Conservation (phyloP, 164 flowering plant species). For the Chimonanthus salicifolius region DNA sequence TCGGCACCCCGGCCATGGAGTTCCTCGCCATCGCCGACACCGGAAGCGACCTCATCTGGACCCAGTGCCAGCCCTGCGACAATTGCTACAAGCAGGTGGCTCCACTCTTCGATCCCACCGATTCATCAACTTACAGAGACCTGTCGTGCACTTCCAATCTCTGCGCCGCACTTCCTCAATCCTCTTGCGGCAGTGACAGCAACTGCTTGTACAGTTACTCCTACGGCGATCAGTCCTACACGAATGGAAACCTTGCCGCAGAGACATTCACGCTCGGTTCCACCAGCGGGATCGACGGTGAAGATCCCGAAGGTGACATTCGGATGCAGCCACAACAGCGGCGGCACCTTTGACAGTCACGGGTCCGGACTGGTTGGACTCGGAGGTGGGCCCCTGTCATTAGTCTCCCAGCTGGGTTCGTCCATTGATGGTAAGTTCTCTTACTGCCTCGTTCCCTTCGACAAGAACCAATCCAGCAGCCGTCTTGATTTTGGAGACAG, state of each 20-base stretch:
- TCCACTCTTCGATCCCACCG: constrained; percentile 45
- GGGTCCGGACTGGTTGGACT: constrained; percentile 52
- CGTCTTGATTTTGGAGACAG: constrained; percentile 32
- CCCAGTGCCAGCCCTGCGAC: constrained; percentile 70
- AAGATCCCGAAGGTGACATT: constrained; percentile 13
- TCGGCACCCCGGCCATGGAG: constrained; percentile 61
- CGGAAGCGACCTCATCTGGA: constrained; percentile 89
- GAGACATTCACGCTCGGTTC: constrained; percentile 40
- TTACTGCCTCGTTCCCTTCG: constrained; percentile 41
- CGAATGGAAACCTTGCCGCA: constrained; percentile 26
- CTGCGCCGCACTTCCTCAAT: constrained; percentile 17
- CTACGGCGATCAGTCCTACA: constrained; percentile 39
- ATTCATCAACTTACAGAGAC: constrained; percentile 29
- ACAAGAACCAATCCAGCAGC: background rate
- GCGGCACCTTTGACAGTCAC: constrained; percentile 22
- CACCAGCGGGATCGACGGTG: background rate
- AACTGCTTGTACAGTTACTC: constrained; percentile 19
- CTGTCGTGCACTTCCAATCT: constrained; percentile 23
- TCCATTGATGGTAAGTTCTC: constrained; percentile 46
- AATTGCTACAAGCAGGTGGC: constrained; percentile 50
- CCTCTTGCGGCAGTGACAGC: background rate
- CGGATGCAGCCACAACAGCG: constrained; percentile 49
- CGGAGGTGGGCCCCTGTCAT: constrained; percentile 41
- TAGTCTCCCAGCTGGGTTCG: constrained; percentile 29
- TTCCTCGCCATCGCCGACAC: constrained; percentile 65